Base-by-base conservation (phyloP, 768 basidiomycete species). In the Nidula microcarpa region DNA sequence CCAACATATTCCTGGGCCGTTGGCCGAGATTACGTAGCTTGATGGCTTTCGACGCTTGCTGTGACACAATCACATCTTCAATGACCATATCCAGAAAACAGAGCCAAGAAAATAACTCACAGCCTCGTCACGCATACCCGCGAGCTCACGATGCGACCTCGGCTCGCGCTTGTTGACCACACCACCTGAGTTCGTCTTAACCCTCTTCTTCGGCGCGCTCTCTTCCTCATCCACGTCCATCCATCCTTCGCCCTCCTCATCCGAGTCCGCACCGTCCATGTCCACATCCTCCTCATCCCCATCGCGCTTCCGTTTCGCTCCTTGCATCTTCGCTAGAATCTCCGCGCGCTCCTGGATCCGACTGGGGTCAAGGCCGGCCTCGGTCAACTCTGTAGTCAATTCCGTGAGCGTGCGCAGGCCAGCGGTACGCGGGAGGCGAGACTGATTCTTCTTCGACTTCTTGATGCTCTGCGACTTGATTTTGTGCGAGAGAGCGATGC, bases 281-380 rank as follows among this genome's bases (percentile, higher is more conserved):
- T 80, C 83, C 35, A 74, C 80, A 23, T 73, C 71, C 23, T 66
- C 65, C 1, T 78, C 85, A 18, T 77, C 78, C 46, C 77, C 70
- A 62, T 79, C 76, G 51, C 91, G 79, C 66, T 89, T 90, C 67
- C 86, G 78, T 75, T 91, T 77, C 71, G 74, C 86, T 61, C 76
- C 76, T 55, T 81, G 80, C 23, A 84, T 65, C 69, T 93, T 93
- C 33, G 89, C 91, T 43, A 98, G 69, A 64, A 87, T 77, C 62
- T 80, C 80, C 5, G 94, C 97, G n/a, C 95, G 86, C 55, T 91
- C 91, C 68, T 94, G 81, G 60, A 99, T 86, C 48, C 81, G 80
- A 58, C 87, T 87, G 4, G 97, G 89, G 67, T 99, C 91, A 58
- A 91, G 79, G 0, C 97, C 97, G 13, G 91, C 91, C 61, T 85